Percentiles rank a stretch among this genome's conserved stretches.
These are phyloP conservation scores for Fomitopsis pinicola DNA, from an alignment of 1,284 basidiomycete species.

Conservation along the genomic window DNA sequence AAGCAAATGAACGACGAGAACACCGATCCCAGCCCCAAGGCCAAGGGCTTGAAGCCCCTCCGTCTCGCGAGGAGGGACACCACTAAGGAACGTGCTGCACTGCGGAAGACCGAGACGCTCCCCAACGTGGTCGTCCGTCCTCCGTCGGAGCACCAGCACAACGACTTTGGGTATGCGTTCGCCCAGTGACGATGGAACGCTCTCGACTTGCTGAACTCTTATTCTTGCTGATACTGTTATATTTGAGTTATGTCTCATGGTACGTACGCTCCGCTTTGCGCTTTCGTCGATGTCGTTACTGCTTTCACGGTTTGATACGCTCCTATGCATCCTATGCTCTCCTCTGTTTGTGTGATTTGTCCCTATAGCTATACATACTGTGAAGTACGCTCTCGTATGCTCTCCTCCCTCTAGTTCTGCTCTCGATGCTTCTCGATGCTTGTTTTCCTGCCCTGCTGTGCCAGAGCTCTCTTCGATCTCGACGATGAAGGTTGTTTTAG, in stretches of 20 bases:
- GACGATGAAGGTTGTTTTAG: slow-evolving; percentile 1
- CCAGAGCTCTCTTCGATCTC: slow-evolving; percentile 7
- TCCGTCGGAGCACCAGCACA: slow-evolving; percentile 31
- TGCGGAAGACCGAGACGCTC: slow-evolving; percentile 38
- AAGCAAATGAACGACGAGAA: slow-evolving; percentile 40
- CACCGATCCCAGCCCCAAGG: slow-evolving; percentile 28
- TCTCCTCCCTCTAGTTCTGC: not conserved
- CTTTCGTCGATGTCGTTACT: slow-evolving; percentile 6
- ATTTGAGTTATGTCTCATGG: slow-evolving; percentile 11
- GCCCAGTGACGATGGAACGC: slow-evolving; percentile 4
- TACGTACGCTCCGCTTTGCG: slow-evolving; percentile 8
- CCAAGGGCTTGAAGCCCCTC: slow-evolving; percentile 47
- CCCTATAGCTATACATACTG: not conserved
- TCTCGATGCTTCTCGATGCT: slow-evolving; percentile 1
- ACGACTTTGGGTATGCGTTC: slow-evolving; percentile 18
- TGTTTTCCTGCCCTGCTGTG: slow-evolving; percentile 10
- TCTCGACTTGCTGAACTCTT: slow-evolving; percentile 10
- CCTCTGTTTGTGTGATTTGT: not conserved
- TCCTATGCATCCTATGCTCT: not conserved
- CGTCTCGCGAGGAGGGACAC: slow-evolving; percentile 58
- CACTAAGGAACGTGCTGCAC: slow-evolving; percentile 47
- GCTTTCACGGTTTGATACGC: slow-evolving; percentile 3
- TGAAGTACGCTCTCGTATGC: slow-evolving; percentile 1
- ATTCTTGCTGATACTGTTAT: slow-evolving; percentile 16
- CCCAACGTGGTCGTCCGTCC: slow-evolving; percentile 44